Base-by-base conservation (phyloP, 2,329 filamentous ascomycete genomes). In the Apiospora arundinis region DNA sequence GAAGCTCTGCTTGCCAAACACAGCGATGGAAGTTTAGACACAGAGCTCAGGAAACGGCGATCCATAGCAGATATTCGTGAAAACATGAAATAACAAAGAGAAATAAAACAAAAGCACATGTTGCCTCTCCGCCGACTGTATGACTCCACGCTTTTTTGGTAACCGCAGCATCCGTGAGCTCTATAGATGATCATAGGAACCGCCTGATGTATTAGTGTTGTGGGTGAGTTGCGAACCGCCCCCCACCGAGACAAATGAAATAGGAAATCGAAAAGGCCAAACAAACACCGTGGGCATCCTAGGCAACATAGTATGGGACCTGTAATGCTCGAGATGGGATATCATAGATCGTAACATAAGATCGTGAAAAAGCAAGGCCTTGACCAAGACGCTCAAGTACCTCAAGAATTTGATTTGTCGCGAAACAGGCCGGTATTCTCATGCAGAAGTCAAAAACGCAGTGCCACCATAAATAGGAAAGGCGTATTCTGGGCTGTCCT, bases 101-200 rank as follows among this genome's bases (percentile, higher is more conserved):
- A 40, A 63, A 63, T n/a, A 60, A 40, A 63, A 63, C 16, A 21
- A 56, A 25, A 32, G 49, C 11, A n/a, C 56, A 63, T 40, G 32
- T 63, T 63, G 56, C 56, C 56, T 63, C 56, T 63, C 56, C 32
- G 32, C 56, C 56, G 32, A 63, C 56, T 63, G 56, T 63, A 63
- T 63, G 56, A 63, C 56, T 63, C 56, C 56, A 63, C 56, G 56
- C 56, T 63, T 63, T 56, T 63, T 63, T n/a, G 56, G 28, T 37
- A 63, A n/a, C 56, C 32, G 56, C 28, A 63, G 21, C 28, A 63
- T 40, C 56, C 56, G 32, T 63, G 56, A 63, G 56, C 32, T 63
- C 32, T 63, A 63, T 63, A 63, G 56, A 40, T 63, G 21, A 63
- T 63, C 56, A 63, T 40, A 63, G 18, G 32, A 40, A 40, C 28